Evolutionary conservation across 2,329 filamentous ascomycete species (phyloP).

Genomic region (Phyllosticta capitalensis): DNA sequence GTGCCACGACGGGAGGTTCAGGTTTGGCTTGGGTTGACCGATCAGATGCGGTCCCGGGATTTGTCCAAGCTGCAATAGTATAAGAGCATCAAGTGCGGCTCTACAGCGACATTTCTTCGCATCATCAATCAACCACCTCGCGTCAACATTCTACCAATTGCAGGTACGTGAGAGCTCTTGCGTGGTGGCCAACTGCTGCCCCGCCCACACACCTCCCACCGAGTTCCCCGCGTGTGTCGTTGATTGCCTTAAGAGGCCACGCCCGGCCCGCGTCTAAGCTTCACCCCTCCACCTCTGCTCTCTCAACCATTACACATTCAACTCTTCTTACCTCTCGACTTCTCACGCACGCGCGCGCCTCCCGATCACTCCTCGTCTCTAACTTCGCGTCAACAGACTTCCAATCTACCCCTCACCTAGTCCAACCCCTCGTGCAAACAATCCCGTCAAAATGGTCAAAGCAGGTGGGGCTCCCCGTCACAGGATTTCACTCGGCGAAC

Average conservation of each 20-base stretch:
- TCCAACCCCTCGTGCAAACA: slow-evolving; percentile 15
- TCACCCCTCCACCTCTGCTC: slow-evolving; percentile 1
- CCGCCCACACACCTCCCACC: not conserved
- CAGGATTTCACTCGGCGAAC: slow-evolving; percentile 3
- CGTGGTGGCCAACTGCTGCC: not conserved
- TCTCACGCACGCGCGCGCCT: not conserved
- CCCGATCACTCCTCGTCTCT: not conserved
- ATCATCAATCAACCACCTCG: not conserved
- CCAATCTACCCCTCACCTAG: slow-evolving; percentile 10
- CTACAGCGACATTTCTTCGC: not conserved
- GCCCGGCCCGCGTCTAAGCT: not conserved
- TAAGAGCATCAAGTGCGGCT: not conserved
- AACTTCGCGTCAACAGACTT: not conserved
- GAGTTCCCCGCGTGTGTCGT: not conserved
- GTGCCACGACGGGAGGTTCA: not conserved
- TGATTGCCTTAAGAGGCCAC: not conserved
- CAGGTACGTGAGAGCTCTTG: not conserved
- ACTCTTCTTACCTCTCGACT: not conserved
- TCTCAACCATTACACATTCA: not conserved
- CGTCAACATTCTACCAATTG: not conserved
- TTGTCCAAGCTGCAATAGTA: not conserved
- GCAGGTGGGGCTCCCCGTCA: slow-evolving; percentile 18
- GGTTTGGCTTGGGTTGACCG: not conserved
- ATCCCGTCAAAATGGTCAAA: slow-evolving; percentile 30
- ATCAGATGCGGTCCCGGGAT: not conserved